Evolutionary conservation across 345 rosid species (phyloP).

Genomic region (Populus ilicifolia): DNA sequence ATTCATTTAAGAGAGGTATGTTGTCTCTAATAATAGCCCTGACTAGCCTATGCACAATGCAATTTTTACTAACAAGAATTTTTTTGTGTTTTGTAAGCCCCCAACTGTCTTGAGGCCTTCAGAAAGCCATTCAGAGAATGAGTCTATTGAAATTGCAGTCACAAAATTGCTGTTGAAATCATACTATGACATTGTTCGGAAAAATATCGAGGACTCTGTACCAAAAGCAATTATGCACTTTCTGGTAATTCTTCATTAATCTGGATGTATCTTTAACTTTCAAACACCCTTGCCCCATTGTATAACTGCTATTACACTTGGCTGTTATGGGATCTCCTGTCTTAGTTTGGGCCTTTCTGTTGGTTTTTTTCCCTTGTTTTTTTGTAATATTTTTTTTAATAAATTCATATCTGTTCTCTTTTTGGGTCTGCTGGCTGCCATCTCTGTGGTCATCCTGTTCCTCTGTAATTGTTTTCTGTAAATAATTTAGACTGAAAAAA

Average conservation of each 20-base stretch:
- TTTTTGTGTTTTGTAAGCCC: slow-evolving; percentile 51
- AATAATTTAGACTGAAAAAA: neutral
- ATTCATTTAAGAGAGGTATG: slow-evolving; percentile 80
- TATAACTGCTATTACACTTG: neutral
- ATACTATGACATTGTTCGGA: slow-evolving; percentile 91
- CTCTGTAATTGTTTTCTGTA: neutral
- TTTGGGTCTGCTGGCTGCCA: neutral
- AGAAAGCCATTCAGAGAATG: slow-evolving; percentile 85
- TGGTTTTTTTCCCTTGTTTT: neutral
- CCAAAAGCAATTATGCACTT: slow-evolving; percentile 99
- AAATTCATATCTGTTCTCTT: neutral
- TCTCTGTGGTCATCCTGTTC: neutral
- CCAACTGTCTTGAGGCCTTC: slow-evolving; percentile 81
- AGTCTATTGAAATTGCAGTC: slow-evolving; percentile 64
- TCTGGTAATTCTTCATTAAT: slow-evolving; percentile 46
- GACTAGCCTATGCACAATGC: neutral
- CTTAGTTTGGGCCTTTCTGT: neutral
- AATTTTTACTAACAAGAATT: neutral
- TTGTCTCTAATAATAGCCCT: neutral
- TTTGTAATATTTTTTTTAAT: neutral
- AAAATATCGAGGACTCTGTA: slow-evolving; percentile 76
- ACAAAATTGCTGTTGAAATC: slow-evolving; percentile 82
- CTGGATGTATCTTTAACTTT: neutral
- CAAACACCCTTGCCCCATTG: neutral
- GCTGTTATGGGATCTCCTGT: neutral